A percentile compares a stretch with the other conserved stretches of the same genome.
phyloP scores from a whole-genome alignment of 306 rosid species.

The Adenanthera pavonina region DNA sequence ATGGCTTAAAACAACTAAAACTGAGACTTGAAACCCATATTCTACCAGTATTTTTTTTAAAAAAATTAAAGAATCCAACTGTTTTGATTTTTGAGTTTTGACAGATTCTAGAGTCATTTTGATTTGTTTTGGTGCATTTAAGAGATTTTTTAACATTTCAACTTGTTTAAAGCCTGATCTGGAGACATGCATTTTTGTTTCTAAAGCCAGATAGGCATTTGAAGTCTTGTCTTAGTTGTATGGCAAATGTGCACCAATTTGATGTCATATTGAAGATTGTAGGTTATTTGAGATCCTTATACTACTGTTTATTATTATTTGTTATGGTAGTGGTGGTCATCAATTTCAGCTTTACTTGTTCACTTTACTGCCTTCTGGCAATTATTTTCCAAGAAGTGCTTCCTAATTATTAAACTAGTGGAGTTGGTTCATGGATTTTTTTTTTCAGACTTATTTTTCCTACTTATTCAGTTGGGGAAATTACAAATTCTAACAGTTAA shows the following conservation, averaged over 20 bases:
- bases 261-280: no score
- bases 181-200: no score
- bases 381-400: neutral
- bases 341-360: neutral
- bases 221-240: neutral
- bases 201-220: neutral
- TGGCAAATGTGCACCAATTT: neutral
- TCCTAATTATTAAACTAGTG: neutral
- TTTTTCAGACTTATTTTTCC: neutral
- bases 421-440: constrained; percentile 2
- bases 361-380: neutral
- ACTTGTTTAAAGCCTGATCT: no score
- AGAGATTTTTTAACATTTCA: no score
- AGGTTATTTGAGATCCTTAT: neutral
- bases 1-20: neutral
- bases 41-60: no score
- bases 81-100: no score
- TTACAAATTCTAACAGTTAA: constrained; percentile 30
- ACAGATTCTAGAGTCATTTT: no score
- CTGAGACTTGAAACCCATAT: neutral
- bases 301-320: no score
- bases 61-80: no score
- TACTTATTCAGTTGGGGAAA: neutral
- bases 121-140: no score
- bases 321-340: no score